phyloP scores from a whole-genome alignment of 2,329 filamentous ascomycete species.

The Cladosporium phlei region DNA sequence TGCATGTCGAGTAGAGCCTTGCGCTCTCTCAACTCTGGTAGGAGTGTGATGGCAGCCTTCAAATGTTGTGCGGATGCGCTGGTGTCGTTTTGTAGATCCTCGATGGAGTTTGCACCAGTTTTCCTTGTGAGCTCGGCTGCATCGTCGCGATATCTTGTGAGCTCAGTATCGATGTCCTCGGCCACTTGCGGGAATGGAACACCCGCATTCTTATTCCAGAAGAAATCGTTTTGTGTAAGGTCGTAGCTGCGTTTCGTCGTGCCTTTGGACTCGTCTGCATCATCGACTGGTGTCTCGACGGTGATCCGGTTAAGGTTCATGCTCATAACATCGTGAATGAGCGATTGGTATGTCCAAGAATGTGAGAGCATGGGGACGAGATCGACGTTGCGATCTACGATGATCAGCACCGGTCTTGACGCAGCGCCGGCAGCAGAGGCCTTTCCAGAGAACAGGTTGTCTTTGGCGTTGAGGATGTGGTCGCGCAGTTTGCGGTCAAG shows the following conservation, averaged over 20 bases:
- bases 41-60: slow-evolving; percentile 87
- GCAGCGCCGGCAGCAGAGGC: slow-evolving; percentile 62
- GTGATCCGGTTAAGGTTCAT: slow-evolving; percentile 92
- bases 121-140: slow-evolving; percentile 91
- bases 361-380: slow-evolving; percentile 98
- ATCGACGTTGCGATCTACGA: slow-evolving; percentile 93
- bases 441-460: slow-evolving; percentile 79
- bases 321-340: slow-evolving; percentile 72
- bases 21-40: slow-evolving; percentile 86
- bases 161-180: slow-evolving; percentile 89
- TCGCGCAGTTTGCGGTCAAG: slow-evolving; percentile 93
- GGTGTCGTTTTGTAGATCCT: slow-evolving; percentile 86
- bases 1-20: slow-evolving; percentile 96
- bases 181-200: slow-evolving; percentile 92
- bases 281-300: slow-evolving; percentile 76
- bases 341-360: slow-evolving; percentile 83
- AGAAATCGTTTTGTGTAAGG: slow-evolving; percentile 84
- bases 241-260: slow-evolving; percentile 87
- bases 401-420: slow-evolving; percentile 81
- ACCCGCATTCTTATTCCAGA: slow-evolving; percentile 90
- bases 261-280: slow-evolving; percentile 67
- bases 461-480: slow-evolving; percentile 95
- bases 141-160: slow-evolving; percentile 93
- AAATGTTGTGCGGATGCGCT: slow-evolving; percentile 87
- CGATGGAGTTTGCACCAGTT: slow-evolving; percentile 85